Conservation (phyloP, 2,329 filamentous ascomycete genomes). For the Drechslerella coelobrocha region DNA sequence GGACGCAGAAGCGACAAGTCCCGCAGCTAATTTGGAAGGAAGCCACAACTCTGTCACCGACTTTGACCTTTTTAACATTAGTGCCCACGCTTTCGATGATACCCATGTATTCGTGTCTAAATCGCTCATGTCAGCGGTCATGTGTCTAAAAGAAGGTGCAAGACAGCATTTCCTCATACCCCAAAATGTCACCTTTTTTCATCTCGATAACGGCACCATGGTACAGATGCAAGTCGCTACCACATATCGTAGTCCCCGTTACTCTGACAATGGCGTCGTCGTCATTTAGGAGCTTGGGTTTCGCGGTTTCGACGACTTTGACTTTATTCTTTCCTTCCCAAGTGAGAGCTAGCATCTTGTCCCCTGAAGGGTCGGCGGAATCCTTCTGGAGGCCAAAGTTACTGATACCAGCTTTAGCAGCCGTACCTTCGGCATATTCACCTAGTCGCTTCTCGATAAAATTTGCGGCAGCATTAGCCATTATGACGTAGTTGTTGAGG, state of each 20-base stretch:
- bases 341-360: conserved; percentile 78
- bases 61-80: conserved; percentile 63
- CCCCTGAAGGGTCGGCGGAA: conserved; percentile 62
- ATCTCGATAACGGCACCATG: conserved; percentile 68
- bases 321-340: conserved; percentile 86
- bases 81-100: conserved; percentile 65
- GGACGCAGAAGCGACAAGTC: conserved; percentile 76
- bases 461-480: conserved; percentile 45
- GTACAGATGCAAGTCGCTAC: conserved; percentile 67
- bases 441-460: conserved; percentile 70
- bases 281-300: conserved; percentile 55
- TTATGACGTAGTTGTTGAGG: too few relatives aligned
- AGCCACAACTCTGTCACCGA: conserved; percentile 76
- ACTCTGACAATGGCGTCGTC: conserved; percentile 56
- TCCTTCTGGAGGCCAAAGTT: conserved; percentile 67
- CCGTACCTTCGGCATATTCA: conserved; percentile 68
- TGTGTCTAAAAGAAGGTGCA: too few relatives aligned
- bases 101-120: conserved; percentile 63
- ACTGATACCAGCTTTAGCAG: conserved; percentile 71
- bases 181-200: conserved; percentile 71
- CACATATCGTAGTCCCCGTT: conserved; percentile 62
- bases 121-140: not conserved
- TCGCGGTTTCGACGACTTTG: conserved; percentile 63
- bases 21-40: conserved; percentile 78
- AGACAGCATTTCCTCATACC: conserved; percentile 55